Conservation (phyloP, 768 basidiomycete genomes). For the Suillus fuscotomentosus region DNA sequence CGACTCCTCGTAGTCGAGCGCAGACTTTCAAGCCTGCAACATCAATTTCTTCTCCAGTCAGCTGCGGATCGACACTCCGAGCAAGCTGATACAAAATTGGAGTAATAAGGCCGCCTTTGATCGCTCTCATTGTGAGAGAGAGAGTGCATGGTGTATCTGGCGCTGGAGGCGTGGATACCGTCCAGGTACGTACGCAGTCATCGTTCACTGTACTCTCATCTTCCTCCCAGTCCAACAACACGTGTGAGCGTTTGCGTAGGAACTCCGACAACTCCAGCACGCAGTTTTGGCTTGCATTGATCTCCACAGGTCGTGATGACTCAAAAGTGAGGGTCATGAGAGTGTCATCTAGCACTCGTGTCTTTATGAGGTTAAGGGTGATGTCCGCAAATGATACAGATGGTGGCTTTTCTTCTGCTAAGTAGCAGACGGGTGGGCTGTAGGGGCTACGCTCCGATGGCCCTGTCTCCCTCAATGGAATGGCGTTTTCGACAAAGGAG, state of each 20-base stretch:
- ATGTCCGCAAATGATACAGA: conserved; percentile 27
- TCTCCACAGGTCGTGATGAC: conserved; percentile 24
- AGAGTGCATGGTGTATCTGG: conserved; percentile 21
- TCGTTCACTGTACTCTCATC: conserved; percentile 48
- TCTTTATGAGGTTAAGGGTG: conserved; percentile 25
- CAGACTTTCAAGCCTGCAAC: conserved; percentile 34
- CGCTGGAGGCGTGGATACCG: conserved; percentile 40
- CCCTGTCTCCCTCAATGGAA: conserved; percentile 48
- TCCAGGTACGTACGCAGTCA: conserved; percentile 66
- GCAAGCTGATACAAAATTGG: conserved; percentile 50
- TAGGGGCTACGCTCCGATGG: conserved; percentile 43
- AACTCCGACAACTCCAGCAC: conserved; percentile 54
- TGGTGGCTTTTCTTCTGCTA: conserved; percentile 45
- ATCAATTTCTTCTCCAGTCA: conserved; percentile 6
- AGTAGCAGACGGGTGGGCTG: conserved; percentile 53
- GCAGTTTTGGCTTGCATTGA: conserved; percentile 47
- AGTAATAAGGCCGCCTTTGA: conserved; percentile 53
- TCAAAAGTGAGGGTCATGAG: conserved; percentile 58
- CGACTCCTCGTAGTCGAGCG: conserved; percentile 51
- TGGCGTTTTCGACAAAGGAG: conserved; percentile 48
- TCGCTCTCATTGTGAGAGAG: conserved; percentile 54
- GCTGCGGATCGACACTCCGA: conserved; percentile 11
- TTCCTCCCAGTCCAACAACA: conserved; percentile 47
- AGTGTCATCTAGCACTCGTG: conserved; percentile 23
- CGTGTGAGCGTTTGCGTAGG: conserved; percentile 44